Conservation (phyloP, 306 rosid species). For the Casuarina equisetifolia region DNA sequence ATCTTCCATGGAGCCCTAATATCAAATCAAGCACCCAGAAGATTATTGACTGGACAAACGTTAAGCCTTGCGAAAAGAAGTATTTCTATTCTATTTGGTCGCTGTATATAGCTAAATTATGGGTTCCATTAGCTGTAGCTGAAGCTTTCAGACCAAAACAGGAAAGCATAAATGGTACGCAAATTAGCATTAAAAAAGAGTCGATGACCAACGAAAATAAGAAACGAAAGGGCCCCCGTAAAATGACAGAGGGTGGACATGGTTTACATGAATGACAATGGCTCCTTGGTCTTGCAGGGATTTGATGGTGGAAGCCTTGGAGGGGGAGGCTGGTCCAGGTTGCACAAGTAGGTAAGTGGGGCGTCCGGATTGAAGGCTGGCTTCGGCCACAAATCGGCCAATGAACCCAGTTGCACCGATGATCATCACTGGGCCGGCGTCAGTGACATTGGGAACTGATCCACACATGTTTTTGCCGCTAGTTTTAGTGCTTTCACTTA, state of each 20-base stretch:
- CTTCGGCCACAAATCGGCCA: background rate
- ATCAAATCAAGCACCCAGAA: background rate
- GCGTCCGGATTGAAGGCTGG: background rate
- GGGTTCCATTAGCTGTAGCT: too few relatives aligned
- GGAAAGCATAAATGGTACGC: too few relatives aligned
- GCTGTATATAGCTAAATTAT: too few relatives aligned
- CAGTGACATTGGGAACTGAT: background rate
- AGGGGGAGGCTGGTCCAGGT: background rate
- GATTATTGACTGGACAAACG: too few relatives aligned
- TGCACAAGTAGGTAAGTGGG: conserved; percentile 11
- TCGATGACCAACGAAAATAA: too few relatives aligned
- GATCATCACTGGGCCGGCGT: background rate
- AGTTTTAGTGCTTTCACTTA: too few relatives aligned
- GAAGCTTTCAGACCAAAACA: too few relatives aligned
- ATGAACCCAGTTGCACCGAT: conserved; percentile 12
- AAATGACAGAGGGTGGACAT: background rate
- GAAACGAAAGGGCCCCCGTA: background rate
- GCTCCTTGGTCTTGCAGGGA: conserved; percentile 13
- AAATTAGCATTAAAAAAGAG: too few relatives aligned
- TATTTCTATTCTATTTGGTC: too few relatives aligned
- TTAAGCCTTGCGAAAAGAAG: too few relatives aligned
- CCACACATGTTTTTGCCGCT: conserved; percentile 4
- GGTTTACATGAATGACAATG: background rate
- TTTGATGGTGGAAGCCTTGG: conserved; percentile 1
- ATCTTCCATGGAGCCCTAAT: conserved; percentile 2